These are phyloP conservation scores for Fabrea salina DNA, from an alignment of 169 alveolate species.

Conservation along the genomic window DNA sequence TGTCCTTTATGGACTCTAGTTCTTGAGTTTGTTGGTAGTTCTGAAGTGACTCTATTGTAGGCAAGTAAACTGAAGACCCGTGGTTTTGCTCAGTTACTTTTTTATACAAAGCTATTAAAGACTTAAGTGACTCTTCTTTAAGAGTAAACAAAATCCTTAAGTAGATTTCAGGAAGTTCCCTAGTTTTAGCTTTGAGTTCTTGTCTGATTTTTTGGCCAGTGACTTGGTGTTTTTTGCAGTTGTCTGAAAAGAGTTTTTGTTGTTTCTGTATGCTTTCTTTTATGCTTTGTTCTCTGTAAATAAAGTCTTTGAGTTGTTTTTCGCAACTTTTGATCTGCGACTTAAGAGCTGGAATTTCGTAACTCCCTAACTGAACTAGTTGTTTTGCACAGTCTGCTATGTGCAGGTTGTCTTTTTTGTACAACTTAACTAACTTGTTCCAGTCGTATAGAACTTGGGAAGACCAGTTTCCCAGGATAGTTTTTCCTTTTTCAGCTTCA, in stretches of 20 bases:
- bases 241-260: not conserved
- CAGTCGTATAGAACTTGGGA: not conserved
- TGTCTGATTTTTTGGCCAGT: not conserved
- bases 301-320: constrained; percentile 9
- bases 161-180: constrained; percentile 19
- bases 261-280: not conserved
- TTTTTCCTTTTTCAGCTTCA: constrained; percentile 8
- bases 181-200: constrained; percentile 2
- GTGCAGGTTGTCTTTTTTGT: constrained; percentile 19
- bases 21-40: not conserved
- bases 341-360: constrained; percentile 21
- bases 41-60: not conserved
- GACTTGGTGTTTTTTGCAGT: not conserved
- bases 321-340: not conserved
- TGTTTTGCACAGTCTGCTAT: constrained; percentile 22
- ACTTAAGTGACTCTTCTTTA: not conserved
- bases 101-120: not conserved
- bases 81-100: not conserved
- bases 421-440: not conserved
- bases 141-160: not conserved
- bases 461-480: not conserved
- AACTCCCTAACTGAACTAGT: constrained; percentile 8
- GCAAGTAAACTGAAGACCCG: not conserved
- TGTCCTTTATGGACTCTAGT: not conserved
- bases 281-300: not conserved